Evolutionary conservation across 371 early-diverging fungal species (phyloP), one percentile per base, ranked within the genome.

Genomic region (Zychaea mexicana): DNA sequence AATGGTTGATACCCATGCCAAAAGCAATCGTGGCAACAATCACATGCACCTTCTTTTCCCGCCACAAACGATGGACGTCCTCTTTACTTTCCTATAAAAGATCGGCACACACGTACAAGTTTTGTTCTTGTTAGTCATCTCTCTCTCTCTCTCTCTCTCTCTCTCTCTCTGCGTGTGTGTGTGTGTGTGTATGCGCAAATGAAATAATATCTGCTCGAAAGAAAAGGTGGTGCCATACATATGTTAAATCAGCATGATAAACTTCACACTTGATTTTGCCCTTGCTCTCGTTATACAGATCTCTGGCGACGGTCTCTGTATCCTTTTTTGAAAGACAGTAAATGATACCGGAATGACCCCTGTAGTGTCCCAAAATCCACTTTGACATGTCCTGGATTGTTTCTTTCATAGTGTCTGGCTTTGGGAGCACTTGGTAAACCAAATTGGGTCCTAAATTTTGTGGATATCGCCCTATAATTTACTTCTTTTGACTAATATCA

Each of bases 11-110:
- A 21, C 96, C 96, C 87, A 96, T 90, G 13, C 93, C 93, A 81
- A 99, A 99, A 0, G 99, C 99, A 42, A 99, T 89, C 0, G 99
- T 99, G 0, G 99, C 99, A 2, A 98, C 97, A 67, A 99, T 97
- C 8, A 97, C 88, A 52, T 89, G 85, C 17, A 92, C 58, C 8
- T 74, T 61, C 7, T 87, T 85, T 26, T 68, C 69, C 39, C 90
- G 80, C 97, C 97, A 97, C 46, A 24, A 24, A 22, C 49, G 49
- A 49, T 24, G 49, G 22, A 49, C 26, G 10, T 42, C 42, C n/a
- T 49, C 49, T 24, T 49, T 49, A 19, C 22, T 9, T 42, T 42
- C 42, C 42, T 42, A 12, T 12, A n/a, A n/a, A n/a, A n/a, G n/a
- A n/a, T n/a, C n/a, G n/a, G n/a, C n/a, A n/a, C n/a, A n/a, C n/a